Evolutionary conservation across 2,329 filamentous ascomycete species (phyloP), one percentile per base, ranked within the genome.

Genomic region (Fusarium bulbicola): DNA sequence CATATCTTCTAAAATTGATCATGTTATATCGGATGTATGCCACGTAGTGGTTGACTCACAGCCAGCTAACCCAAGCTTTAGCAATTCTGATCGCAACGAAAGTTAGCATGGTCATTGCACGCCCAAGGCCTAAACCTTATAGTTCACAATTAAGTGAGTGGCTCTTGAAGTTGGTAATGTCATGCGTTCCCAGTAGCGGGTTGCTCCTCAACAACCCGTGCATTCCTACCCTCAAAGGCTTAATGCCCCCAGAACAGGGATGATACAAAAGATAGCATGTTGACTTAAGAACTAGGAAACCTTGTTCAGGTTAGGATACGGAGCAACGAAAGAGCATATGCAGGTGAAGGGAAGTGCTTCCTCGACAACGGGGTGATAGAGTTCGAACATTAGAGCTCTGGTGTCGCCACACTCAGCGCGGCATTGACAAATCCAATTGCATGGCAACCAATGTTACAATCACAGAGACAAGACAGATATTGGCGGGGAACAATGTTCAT

Each of bases 401-500:
- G 10, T 39, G 7, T n/a, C 34, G 24, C 34, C 26, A 57, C n/a
- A 32, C 30, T n/a, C 13, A 26, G 15, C n/a, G 20, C 14, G 26
- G 30, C 20, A 59, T 28, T 14, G 9, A 58, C 39, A 20, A 24
- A 20, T 20, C 7, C 37, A 42, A 34, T 50, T 40, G 21, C 26
- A 42, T 28, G 18, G 43, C 26, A 39, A 24, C 10, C 18, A 16
- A 40, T 34, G 24, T n/a, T 28, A 39, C 26, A n/a, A 54, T 49
- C 66, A 70, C 59, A 15, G 26, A 13, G 8, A 60, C 11, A 39
- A 46, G 43, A 63, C 42, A 26, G 43, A n/a, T 4, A 36, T 70
- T 76, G 68, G 73, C 73, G 78, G 78, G 79, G 77, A 75, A 78
- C 77, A 80, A 78, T 72, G 79, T 75, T 79, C 78, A 78, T 80